Base-by-base conservation (phyloP, 2,329 filamentous ascomycete species). In the Cladosporium sp. region DNA sequence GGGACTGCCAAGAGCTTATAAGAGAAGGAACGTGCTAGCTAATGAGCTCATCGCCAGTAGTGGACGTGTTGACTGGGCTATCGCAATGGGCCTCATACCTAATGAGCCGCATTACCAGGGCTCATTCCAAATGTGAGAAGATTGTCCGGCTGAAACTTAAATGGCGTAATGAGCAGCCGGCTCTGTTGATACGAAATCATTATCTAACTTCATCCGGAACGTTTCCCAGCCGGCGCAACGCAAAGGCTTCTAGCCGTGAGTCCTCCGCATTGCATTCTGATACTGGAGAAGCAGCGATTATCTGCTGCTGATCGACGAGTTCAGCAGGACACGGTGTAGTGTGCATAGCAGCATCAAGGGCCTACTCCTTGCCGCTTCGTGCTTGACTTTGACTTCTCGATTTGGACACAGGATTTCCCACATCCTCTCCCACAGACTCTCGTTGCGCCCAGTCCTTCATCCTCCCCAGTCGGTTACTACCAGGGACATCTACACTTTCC, bases 11-110 rank as follows among this genome's bases (percentile, higher is more conserved):
- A 72, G 69, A 58, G 51, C n/a, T 1, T 49, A 62, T 17, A 76
- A 76, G 59, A 43, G 14, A 1, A 61, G 76, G 38, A 63, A 74
- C n/a, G 67, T 71, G 45, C 60, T 78, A 60, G 75, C 75, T 1
- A 39, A 73, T 30, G 72, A 77, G 52, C 61, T 78, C 36, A 69
- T 77, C 45, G 42, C 62, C n/a, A 70, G 76, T 58, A 69, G 67
- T 6, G 67, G 66, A 7, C 64, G 70, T 15, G 64, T 67, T 9
- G 73, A 77, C 56, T 75, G 75, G 70, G 72, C 74, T 2, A 39
- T 72, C 4, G 59, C 69, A 50, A 56, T 78, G 63, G 75, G 75
- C 11, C 65, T 76, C 68, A 68, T 75, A 2, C 54, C 42, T 9
- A 28, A 28, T 12, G 43, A n/a, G n/a, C 25, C 22, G 28, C 43